A percentile compares a stretch with the other conserved stretches of the same genome.
Evolutionary conservation across 192 early-diverging fungal species (phyloP).

Genomic region (Radiomyces spectabilis): DNA sequence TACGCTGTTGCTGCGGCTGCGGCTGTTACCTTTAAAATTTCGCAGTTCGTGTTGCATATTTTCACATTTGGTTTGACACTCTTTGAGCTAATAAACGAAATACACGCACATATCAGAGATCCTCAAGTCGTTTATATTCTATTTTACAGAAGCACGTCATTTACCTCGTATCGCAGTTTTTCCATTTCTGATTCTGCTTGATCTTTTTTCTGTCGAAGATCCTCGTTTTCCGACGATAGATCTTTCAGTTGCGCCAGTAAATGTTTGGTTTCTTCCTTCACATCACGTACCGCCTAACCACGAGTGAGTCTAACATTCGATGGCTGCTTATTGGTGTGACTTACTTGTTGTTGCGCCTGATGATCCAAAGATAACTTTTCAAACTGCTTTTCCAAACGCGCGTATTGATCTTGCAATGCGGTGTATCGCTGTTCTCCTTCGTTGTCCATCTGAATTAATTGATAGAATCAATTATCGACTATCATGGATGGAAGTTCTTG

Average conservation of each 20-base stretch:
- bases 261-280: slow-evolving; percentile 60
- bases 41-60: slow-evolving; percentile 42
- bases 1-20: too few species aligned
- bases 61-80: slow-evolving; percentile 43
- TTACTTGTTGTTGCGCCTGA: slow-evolving; percentile 63
- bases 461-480: too few species aligned
- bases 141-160: background rate
- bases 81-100: too few species aligned
- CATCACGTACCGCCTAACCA: slow-evolving; percentile 55
- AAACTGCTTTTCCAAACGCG: slow-evolving; percentile 30
- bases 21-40: slow-evolving; percentile 43
- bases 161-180: slow-evolving; percentile 37
- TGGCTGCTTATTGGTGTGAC: background rate
- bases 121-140: background rate
- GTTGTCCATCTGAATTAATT: too few species aligned
- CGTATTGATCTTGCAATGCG: slow-evolving; percentile 17
- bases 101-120: too few species aligned
- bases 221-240: slow-evolving; percentile 6
- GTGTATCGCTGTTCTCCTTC: slow-evolving; percentile 3
- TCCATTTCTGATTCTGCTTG: slow-evolving; percentile 29
- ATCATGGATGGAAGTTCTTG: too few species aligned
- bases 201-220: background rate
- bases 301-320: too few species aligned
- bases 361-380: slow-evolving; percentile 60
- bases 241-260: slow-evolving; percentile 9